Percentiles rank a stretch among this genome's conserved stretches.
These are phyloP conservation scores for grape (Vitis vinifera) DNA, from an alignment of 164 flowering plant genomes.

Conservation along the genomic window DNA sequence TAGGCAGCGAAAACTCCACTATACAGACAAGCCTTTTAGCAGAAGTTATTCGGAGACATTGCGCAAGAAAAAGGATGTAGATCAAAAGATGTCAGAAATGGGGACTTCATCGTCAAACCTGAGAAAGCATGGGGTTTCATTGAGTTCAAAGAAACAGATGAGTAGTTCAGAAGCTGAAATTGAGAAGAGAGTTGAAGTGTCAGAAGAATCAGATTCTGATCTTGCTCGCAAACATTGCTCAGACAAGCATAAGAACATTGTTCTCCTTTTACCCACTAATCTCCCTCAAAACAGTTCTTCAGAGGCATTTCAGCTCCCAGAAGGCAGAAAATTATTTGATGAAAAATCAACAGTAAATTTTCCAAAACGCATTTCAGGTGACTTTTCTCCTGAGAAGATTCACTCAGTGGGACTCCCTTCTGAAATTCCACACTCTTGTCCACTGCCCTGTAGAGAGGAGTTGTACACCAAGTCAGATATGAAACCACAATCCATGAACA, in stretches of 20 bases:
- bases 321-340: conserved; percentile 21
- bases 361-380: conserved; percentile 35
- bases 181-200: conserved; percentile 12
- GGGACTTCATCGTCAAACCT: conserved; percentile 10
- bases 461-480: conserved; percentile 12
- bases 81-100: conserved; percentile 22
- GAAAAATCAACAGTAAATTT: conserved; percentile 19
- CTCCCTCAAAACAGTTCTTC: conserved; percentile 16
- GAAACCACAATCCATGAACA: not conserved
- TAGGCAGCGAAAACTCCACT: conserved; percentile 11
- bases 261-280: conserved; percentile 44
- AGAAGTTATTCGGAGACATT: conserved; percentile 12
- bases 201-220: conserved; percentile 9
- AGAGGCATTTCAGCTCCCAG: conserved; percentile 21
- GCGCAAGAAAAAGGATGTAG: conserved; percentile 12
- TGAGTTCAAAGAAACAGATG: conserved; percentile 13
- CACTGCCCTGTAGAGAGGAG: conserved; percentile 40
- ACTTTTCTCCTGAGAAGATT: conserved; percentile 23
- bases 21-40: conserved; percentile 16
- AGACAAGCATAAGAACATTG: conserved; percentile 31
- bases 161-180: conserved; percentile 17
- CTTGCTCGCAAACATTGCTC: conserved; percentile 21
- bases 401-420: conserved; percentile 23
- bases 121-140: conserved; percentile 13
- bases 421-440: conserved; percentile 55